phyloP scores from a whole-genome alignment of 768 basidiomycete species.

The Chalciporus piperatus region DNA sequence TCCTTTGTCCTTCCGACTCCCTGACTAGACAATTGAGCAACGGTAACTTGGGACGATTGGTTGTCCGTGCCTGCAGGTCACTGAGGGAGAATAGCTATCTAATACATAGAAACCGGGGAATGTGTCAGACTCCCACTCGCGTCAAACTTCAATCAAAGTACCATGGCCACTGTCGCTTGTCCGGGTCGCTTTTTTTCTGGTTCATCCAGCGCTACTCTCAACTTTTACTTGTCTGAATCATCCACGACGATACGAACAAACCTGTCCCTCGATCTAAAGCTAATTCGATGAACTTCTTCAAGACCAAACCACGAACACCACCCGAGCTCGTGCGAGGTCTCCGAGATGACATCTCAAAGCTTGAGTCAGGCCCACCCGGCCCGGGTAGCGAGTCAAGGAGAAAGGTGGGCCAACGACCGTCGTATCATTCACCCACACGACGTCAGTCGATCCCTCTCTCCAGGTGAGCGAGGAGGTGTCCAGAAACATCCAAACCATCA shows the following conservation, averaged over 20 bases:
- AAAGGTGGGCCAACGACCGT: conserved; percentile 55
- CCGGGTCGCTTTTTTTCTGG: background rate
- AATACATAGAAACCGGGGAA: no score
- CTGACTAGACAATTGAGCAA: background rate
- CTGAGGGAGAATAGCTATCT: no score
- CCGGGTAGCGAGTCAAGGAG: conserved; percentile 73
- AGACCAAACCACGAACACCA: conserved; percentile 83
- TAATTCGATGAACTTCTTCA: conserved; percentile 92
- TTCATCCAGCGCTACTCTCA: background rate
- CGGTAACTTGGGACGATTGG: background rate
- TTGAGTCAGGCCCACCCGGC: conserved; percentile 72
- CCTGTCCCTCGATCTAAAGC: background rate
- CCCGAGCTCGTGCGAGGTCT: conserved; percentile 83
- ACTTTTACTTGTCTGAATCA: background rate
- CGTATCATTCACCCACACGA: background rate
- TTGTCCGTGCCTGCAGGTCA: no score
- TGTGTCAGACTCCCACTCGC: conserved; percentile 14
- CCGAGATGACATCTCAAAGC: conserved; percentile 71
- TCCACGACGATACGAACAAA: background rate
- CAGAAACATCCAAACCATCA: conserved; percentile 88
- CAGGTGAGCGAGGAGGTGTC: conserved; percentile 89
- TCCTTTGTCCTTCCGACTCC: background rate
- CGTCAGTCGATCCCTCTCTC: conserved; percentile 3
- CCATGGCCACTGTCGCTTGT: conserved; percentile 1
- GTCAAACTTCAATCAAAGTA: no score